A percentile compares a stretch with the other conserved stretches of the same genome.
phyloP scores from a whole-genome alignment of 2,329 filamentous ascomycete species.

The Tolypocladium tundrense region DNA sequence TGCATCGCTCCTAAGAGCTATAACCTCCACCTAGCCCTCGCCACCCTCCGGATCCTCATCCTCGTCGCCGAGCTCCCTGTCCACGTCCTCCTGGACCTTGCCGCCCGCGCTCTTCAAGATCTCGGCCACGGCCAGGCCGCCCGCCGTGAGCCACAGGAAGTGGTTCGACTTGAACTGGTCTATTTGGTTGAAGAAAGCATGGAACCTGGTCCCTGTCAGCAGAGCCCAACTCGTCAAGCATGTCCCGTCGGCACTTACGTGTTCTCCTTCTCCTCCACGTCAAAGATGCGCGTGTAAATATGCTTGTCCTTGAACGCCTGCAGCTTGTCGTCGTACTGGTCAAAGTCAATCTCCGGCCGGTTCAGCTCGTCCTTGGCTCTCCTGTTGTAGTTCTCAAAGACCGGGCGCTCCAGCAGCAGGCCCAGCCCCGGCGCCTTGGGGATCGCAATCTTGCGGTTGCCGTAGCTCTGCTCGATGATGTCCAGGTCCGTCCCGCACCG shows the following conservation, averaged over 20 bases:
- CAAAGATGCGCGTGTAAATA: slow-evolving; percentile 88
- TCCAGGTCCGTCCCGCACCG: slow-evolving; percentile 69
- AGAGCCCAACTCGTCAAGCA: neutral
- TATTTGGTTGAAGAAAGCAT: slow-evolving; percentile 69
- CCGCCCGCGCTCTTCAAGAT: slow-evolving; percentile 18
- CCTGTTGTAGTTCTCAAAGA: slow-evolving; percentile 83
- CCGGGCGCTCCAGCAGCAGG: slow-evolving; percentile 76
- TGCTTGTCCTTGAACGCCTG: slow-evolving; percentile 82
- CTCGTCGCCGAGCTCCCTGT: slow-evolving; percentile 41
- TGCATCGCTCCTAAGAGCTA: neutral
- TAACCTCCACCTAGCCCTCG: slow-evolving; percentile 21
- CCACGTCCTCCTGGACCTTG: slow-evolving; percentile 31
- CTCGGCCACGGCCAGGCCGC: slow-evolving; percentile 52
- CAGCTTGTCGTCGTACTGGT: slow-evolving; percentile 66
- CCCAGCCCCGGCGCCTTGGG: slow-evolving; percentile 90
- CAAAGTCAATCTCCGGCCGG: slow-evolving; percentile 66
- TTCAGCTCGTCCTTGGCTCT: slow-evolving; percentile 54
- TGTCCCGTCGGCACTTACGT: slow-evolving; percentile 47
- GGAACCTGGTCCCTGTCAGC: slow-evolving; percentile 43
- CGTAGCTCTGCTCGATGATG: slow-evolving; percentile 67
- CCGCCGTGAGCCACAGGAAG: slow-evolving; percentile 66
- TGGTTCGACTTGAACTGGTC: slow-evolving; percentile 63
- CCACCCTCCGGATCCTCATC: slow-evolving; percentile 39
- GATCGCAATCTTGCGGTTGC: slow-evolving; percentile 64
- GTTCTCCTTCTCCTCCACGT: slow-evolving; percentile 78